phyloP scores from a whole-genome alignment of 139 green algal genomes.

The Zygnema circumcarinatum region DNA sequence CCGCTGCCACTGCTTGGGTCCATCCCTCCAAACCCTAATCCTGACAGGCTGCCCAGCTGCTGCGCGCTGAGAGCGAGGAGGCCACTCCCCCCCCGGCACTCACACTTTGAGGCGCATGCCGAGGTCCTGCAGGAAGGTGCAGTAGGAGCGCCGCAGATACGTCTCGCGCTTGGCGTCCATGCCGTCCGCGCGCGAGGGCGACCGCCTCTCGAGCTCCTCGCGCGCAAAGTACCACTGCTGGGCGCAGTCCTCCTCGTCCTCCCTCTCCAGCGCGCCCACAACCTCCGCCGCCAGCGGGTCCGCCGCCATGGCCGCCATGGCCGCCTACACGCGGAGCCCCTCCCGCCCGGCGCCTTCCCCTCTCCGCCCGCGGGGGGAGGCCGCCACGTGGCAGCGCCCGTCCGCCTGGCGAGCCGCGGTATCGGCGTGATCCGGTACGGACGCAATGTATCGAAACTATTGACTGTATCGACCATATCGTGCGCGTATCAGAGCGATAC shows the following conservation, averaged over 20 bases:
- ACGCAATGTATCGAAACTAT: too few species aligned
- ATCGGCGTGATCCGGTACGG: too few species aligned
- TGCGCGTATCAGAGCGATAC: too few species aligned
- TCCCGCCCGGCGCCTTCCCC: too few species aligned
- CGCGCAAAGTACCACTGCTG: slow-evolving; percentile 34
- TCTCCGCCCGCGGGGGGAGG: too few species aligned
- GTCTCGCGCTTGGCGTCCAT: slow-evolving; percentile 49
- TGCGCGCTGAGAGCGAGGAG: background rate
- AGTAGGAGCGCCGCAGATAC: slow-evolving; percentile 42
- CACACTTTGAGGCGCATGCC: slow-evolving; percentile 58
- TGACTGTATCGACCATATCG: too few species aligned
- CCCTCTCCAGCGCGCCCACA: background rate
- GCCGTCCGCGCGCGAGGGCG: slow-evolving; percentile 45
- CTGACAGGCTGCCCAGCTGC: background rate
- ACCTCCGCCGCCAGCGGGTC: background rate
- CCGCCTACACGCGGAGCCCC: too few species aligned
- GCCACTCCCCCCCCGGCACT: too few species aligned
- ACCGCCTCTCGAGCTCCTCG: slow-evolving; percentile 47
- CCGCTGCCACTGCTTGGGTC: background rate
- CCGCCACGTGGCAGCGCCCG: too few species aligned
- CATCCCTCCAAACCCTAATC: background rate
- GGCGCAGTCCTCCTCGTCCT: background rate
- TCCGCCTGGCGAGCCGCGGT: too few species aligned
- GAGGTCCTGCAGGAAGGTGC: slow-evolving; percentile 51
- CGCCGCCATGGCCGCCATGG: background rate